A percentile compares a stretch with the other conserved stretches of the same genome.
These are phyloP conservation scores for Cytospora leucostoma DNA, from an alignment of 2,329 filamentous ascomycete genomes.

Conservation along the genomic window DNA sequence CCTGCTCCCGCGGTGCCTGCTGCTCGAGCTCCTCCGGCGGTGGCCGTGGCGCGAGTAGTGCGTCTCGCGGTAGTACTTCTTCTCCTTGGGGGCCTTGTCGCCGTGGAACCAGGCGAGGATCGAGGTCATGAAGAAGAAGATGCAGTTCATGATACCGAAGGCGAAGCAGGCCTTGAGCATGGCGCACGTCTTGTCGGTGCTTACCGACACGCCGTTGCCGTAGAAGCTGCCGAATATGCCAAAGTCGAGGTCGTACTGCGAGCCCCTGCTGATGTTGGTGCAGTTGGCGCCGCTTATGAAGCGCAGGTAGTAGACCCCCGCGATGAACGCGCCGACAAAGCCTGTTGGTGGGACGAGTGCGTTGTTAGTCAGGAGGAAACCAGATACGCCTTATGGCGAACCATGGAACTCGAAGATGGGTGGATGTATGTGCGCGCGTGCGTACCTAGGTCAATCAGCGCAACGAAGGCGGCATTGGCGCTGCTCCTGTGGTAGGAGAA, in stretches of 20 bases:
- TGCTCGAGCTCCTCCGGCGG: constrained; percentile 46
- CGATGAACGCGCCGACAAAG: constrained; percentile 66
- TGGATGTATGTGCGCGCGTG: neutral
- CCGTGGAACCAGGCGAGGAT: constrained; percentile 66
- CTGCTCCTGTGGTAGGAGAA: constrained; percentile 67
- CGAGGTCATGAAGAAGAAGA: constrained; percentile 79
- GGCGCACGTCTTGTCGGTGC: constrained; percentile 74
- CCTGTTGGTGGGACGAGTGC: constrained; percentile 19
- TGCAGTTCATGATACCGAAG: constrained; percentile 82
- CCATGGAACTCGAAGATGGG: too few relatives aligned
- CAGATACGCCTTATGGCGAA: too few relatives aligned
- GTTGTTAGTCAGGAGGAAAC: neutral
- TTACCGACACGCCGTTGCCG: constrained; percentile 52
- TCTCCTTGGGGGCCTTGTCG: constrained; percentile 38
- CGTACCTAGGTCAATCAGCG: constrained; percentile 56
- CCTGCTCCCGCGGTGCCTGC: constrained; percentile 44
- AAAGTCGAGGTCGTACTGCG: constrained; percentile 58
- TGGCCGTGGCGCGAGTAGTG: constrained; percentile 49
- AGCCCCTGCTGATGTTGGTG: constrained; percentile 53
- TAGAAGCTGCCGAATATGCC: constrained; percentile 62
- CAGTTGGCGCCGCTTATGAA: constrained; percentile 68
- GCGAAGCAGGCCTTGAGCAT: constrained; percentile 93
- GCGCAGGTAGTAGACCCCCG: constrained; percentile 60
- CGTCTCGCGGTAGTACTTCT: constrained; percentile 45
- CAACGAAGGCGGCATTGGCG: constrained; percentile 62